Evolutionary conservation across 805 yeast species (phyloP).

Genomic region (Nakazawaea sp.): DNA sequence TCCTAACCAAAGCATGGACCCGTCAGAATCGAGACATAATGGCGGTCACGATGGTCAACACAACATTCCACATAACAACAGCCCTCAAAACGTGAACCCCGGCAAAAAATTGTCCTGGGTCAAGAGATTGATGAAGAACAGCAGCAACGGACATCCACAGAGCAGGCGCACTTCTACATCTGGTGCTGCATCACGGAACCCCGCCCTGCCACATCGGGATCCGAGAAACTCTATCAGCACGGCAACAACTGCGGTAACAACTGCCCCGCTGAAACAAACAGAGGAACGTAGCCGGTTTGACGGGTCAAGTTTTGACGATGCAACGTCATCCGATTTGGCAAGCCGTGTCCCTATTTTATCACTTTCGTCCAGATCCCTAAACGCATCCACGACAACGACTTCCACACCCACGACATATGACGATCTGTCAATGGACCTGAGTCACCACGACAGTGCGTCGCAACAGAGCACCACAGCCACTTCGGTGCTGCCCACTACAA

Average conservation of each 20-base stretch:
- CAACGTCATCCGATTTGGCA: not conserved
- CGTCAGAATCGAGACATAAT: not conserved
- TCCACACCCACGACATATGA: no score
- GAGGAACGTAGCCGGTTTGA: no score
- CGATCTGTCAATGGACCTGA: not conserved
- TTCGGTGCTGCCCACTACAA: constrained; percentile 35
- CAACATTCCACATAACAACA: no score
- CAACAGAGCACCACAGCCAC: constrained; percentile 39
- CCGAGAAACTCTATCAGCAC: no score
- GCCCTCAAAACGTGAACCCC: not conserved
- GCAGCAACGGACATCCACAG: no score
- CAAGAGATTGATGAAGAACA: constrained; percentile 24
- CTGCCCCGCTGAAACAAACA: not conserved
- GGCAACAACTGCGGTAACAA: not conserved
- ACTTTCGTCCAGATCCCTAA: constrained; percentile 8
- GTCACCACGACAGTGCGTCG: not conserved
- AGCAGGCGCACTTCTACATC: no score
- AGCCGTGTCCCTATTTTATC: constrained; percentile 10
- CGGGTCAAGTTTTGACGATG: no score
- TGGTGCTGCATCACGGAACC: no score
- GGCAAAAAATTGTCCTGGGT: constrained; percentile 27
- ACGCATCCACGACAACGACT: not conserved
- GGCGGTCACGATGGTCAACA: not conserved
- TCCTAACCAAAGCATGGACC: no score
- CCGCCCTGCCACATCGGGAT: no score